Evolutionary conservation across 2,329 filamentous ascomycete species (phyloP).

Genomic region (Fusarium cyanostomum): DNA sequence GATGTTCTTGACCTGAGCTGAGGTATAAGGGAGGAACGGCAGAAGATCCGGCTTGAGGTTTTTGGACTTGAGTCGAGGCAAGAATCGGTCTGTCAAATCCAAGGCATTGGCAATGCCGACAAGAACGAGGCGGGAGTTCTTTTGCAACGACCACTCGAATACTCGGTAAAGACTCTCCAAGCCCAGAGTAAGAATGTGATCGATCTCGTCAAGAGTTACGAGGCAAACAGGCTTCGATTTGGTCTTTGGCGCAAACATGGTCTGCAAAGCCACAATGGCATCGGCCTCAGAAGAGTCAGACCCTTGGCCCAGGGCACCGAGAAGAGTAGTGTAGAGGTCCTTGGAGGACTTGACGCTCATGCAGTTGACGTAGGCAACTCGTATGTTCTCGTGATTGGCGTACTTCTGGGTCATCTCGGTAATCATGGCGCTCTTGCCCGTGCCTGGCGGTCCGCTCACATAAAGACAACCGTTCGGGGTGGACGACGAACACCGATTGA

Average conservation of each 20-base stretch:
- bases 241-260: conserved; percentile 74
- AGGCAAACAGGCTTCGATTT: conserved; percentile 70
- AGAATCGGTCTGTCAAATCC: conserved; percentile 92
- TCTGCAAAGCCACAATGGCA: conserved; percentile 73
- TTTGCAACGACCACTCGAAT: conserved; percentile 95
- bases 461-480: conserved; percentile 84
- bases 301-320: conserved; percentile 73
- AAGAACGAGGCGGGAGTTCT: conserved; percentile 80
- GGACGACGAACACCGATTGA: conserved; percentile 69
- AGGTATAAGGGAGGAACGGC: conserved; percentile 92
- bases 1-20: conserved; percentile 85
- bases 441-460: conserved; percentile 94
- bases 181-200: conserved; percentile 89
- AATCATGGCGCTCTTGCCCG: conserved; percentile 95
- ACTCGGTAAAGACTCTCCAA: conserved; percentile 88
- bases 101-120: conserved; percentile 96
- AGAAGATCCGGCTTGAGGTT: conserved; percentile 90
- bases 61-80: conserved; percentile 91
- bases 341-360: conserved; percentile 93
- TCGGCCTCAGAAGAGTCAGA: conserved; percentile 70
- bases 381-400: conserved; percentile 62
- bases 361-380: conserved; percentile 88
- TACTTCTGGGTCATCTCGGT: conserved; percentile 76
- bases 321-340: conserved; percentile 83
- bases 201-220: conserved; percentile 94